Evolutionary conservation across 208 protist genomes (phyloP).

Genomic region (Entamoeba dispar): DNA sequence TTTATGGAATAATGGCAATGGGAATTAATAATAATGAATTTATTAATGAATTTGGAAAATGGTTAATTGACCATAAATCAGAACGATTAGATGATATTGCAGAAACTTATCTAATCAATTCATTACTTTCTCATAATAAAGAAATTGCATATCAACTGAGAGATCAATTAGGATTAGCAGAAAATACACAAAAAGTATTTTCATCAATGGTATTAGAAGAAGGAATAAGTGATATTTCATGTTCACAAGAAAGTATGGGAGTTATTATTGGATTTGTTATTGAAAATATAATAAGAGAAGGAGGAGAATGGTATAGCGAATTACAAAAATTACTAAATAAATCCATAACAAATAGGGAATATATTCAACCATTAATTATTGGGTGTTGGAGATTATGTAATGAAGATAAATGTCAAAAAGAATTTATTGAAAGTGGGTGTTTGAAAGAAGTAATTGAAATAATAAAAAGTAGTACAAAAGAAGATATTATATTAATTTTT

Average conservation of each 20-base stretch:
- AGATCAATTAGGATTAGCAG: neutral
- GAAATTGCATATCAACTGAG: neutral
- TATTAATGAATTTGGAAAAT: neutral
- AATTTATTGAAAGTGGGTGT: neutral
- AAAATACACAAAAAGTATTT: neutral
- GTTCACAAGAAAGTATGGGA: neutral
- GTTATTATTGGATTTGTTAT: neutral
- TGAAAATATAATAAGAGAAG: neutral
- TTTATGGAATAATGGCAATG: neutral
- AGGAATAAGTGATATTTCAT: neutral
- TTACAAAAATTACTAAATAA: neutral
- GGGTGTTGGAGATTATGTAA: neutral
- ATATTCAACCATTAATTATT: neutral
- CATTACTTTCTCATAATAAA: neutral
- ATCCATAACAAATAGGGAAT: neutral
- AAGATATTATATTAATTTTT: neutral
- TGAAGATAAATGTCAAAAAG: neutral
- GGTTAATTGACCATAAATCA: neutral
- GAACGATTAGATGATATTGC: neutral
- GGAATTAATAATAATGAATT: neutral
- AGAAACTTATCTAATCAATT: neutral
- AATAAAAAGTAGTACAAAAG: neutral
- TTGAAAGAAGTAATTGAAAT: neutral
- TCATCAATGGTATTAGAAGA: neutral
- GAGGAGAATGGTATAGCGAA: neutral